Base-by-base conservation (phyloP, 768 basidiomycete species). In the Russula sp. region DNA sequence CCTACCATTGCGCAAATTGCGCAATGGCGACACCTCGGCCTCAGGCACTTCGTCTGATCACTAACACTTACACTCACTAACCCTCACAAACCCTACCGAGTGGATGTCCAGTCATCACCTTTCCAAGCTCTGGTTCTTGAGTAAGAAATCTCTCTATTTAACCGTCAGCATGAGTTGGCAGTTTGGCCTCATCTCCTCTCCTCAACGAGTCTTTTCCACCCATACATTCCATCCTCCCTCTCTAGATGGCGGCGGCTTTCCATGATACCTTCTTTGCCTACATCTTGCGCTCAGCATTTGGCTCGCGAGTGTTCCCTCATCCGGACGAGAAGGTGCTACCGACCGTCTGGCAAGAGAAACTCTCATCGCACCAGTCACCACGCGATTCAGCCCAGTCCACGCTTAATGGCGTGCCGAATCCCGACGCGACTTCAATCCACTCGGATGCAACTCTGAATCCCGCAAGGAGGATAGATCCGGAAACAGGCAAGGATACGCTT, bases 191-290 rank as follows among this genome's bases (percentile, higher is more conserved):
- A 53, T 63, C 14, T 3, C 25, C 35, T 51, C 49, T 47, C 14
- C 14, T 36, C 54, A 54, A 25, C 42, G 35, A 34, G 7, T 14
- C 36, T n/a, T n/a, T 22, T 34, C 43, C 32, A 2, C 16, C 9
- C 11, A 16, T n/a, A n/a, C n/a, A n/a, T n/a, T n/a, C n/a, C n/a
- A n/a, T n/a, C n/a, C 1, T 56, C 34, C 18, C 18, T 47, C 2
- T 36, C 48, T 35, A 34, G 29, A 65, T 65, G 61, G 18, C 65
- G n/a, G 59, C 68, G 10, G 60, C 70, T 2, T 63, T 74, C 34
- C 70, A 66, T 51, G 72, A 73, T 61, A 69, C 72, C 2, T 63
- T 70, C 34, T 59, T 71, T 56, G 73, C 72, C 16, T 69, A 73
- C 58, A 53, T 68, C 41, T 60, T 74, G 57, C 71, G 73, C 54